Evolutionary conservation across 148 eudicot species (phyloP).

Genomic region (Euryodendron excelsum): DNA sequence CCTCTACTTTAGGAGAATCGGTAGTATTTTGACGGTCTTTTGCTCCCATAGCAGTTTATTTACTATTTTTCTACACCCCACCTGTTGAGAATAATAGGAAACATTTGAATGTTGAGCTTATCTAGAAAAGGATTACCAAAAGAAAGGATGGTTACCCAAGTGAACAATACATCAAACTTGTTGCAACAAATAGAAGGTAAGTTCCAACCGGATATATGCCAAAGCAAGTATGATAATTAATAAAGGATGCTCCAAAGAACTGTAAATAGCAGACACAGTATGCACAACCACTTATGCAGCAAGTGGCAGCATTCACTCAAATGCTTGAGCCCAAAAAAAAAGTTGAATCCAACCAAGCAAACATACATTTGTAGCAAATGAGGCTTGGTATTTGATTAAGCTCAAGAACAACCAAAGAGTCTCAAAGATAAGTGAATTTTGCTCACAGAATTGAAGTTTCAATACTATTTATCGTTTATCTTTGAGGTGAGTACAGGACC

Average conservation of each 20-base stretch:
- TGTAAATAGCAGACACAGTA: not conserved
- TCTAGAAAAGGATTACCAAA: not conserved
- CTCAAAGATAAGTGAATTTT: not conserved
- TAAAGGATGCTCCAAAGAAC: not conserved
- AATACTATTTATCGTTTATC: not conserved
- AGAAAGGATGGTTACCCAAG: not conserved
- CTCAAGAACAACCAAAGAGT: not conserved
- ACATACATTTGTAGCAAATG: not conserved
- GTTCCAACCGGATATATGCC: not conserved
- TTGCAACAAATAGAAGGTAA: too few species aligned
- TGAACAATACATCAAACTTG: not conserved
- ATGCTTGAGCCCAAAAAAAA: not conserved
- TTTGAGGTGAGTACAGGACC: not conserved
- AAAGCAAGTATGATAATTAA: not conserved
- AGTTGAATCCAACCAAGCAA: not conserved
- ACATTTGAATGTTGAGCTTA: not conserved
- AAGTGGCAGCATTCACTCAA: not conserved
- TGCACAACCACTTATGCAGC: too few species aligned
- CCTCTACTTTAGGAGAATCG: constrained; percentile 61
- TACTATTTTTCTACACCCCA: not conserved
- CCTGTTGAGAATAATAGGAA: not conserved
- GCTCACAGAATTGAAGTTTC: not conserved
- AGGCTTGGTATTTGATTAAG: not conserved
- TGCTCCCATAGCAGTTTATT: constrained; percentile 29
- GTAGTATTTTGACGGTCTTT: constrained; percentile 49